A percentile compares a stretch with the other conserved stretches of the same genome.
phyloP scores from a whole-genome alignment of 1,139 yeast species.

The Suhomyces wounanorum region DNA sequence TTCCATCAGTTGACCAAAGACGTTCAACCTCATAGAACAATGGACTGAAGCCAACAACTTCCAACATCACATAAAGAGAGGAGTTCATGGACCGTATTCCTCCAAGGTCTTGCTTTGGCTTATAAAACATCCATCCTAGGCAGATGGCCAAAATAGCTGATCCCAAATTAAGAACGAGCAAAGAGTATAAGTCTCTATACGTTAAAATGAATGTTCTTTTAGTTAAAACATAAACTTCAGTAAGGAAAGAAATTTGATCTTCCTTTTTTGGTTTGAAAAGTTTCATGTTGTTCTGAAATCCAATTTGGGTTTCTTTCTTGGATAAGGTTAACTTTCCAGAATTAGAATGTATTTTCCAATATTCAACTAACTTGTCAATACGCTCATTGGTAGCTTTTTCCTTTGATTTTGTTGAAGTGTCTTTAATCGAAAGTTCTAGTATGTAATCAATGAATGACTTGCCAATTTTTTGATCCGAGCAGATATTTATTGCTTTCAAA shows the following conservation, averaged over 20 bases:
- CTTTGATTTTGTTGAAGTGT: slow-evolving; percentile 45
- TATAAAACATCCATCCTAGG: slow-evolving; percentile 76
- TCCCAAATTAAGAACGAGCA: slow-evolving; percentile 57
- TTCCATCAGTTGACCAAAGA: slow-evolving; percentile 67
- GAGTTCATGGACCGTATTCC: slow-evolving; percentile 72
- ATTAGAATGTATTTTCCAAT: slow-evolving; percentile 46
- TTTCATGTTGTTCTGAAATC: slow-evolving; percentile 26
- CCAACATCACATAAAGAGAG: slow-evolving; percentile 61
- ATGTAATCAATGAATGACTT: slow-evolving; percentile 55
- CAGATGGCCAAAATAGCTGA: slow-evolving; percentile 58
- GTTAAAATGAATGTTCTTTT: slow-evolving; percentile 58
- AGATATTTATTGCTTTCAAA: background rate
- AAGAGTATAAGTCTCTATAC: slow-evolving; percentile 59
- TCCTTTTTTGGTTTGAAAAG: slow-evolving; percentile 30
- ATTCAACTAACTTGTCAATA: slow-evolving; percentile 45
- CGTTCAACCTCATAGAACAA: slow-evolving; percentile 74
- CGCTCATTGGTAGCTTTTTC: slow-evolving; percentile 48
- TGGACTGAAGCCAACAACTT: slow-evolving; percentile 69
- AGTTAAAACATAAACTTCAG: slow-evolving; percentile 58
- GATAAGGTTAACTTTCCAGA: slow-evolving; percentile 11
- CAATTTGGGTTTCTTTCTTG: slow-evolving; percentile 16
- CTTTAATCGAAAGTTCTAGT: slow-evolving; percentile 72
- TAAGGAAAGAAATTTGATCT: slow-evolving; percentile 30
- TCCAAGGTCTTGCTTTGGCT: slow-evolving; percentile 59
- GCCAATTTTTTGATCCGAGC: slow-evolving; percentile 17